Evolutionary conservation across 352 stramenopile species (phyloP).

Genomic region (Globisporangium camurandrum): DNA sequence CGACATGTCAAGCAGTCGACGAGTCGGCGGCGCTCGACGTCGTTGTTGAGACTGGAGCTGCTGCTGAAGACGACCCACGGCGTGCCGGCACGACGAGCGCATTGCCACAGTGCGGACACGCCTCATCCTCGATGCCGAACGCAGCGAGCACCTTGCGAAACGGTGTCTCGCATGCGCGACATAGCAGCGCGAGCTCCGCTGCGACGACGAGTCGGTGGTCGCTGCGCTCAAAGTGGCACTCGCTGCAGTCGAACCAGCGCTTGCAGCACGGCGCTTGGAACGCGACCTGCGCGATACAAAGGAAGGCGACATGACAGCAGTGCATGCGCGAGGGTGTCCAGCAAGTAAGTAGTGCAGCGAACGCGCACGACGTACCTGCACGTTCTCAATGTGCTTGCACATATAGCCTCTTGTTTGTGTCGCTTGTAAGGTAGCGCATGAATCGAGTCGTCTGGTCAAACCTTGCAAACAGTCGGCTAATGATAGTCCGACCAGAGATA

Average conservation of each 20-base stretch:
- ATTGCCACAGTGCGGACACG: slow-evolving; percentile 59
- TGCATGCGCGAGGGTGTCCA: not conserved
- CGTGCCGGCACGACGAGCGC: slow-evolving; percentile 22
- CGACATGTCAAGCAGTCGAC: slow-evolving; percentile 1
- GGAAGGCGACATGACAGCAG: not conserved
- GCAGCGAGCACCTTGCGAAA: slow-evolving; percentile 57
- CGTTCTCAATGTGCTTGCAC: slow-evolving; percentile 36
- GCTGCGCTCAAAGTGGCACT: slow-evolving; percentile 64
- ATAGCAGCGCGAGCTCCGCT: slow-evolving; percentile 51
- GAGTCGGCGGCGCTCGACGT: slow-evolving; percentile 1
- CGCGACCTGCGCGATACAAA: slow-evolving; percentile 23
- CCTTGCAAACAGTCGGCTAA: too few relatives aligned
- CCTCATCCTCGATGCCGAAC: slow-evolving; percentile 46
- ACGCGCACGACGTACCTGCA: slow-evolving; percentile 15
- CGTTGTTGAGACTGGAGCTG: too few relatives aligned
- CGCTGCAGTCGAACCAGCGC: slow-evolving; percentile 74
- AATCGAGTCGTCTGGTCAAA: too few relatives aligned
- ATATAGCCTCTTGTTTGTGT: slow-evolving; percentile 10
- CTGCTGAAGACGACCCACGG: not conserved
- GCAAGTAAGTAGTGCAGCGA: not conserved
- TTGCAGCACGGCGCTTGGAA: slow-evolving; percentile 65
- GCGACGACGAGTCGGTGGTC: slow-evolving; percentile 38
- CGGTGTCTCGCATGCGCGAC: slow-evolving; percentile 52
- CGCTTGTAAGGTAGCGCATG: too few relatives aligned
- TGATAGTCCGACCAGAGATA: too few relatives aligned